phyloP scores from a whole-genome alignment of 139 green algal genomes.

The Diplosphaera chodatii region DNA sequence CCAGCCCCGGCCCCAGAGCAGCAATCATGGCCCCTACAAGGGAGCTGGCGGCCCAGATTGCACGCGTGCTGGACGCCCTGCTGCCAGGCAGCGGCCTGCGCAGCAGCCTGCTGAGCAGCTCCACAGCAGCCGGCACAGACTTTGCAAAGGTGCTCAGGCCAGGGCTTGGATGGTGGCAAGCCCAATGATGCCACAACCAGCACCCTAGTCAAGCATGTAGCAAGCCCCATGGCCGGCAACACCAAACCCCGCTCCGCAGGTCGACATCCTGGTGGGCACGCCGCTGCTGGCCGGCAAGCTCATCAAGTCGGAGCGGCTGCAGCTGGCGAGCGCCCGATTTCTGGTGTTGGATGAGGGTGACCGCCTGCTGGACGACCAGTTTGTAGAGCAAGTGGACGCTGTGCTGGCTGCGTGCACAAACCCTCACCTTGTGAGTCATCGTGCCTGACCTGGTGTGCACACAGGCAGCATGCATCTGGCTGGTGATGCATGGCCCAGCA shows the following conservation, averaged over 20 bases:
- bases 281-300: conserved; percentile 69
- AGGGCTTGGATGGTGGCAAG: no score
- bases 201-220: no score
- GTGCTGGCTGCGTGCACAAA: conserved; percentile 72
- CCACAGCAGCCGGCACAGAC: conserved; percentile 55
- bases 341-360: conserved; percentile 95
- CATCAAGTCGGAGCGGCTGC: conserved; percentile 28
- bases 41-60: conserved; percentile 82
- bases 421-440: conserved; percentile 25
- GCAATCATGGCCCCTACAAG: conserved; percentile 75
- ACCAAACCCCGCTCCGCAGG: no score
- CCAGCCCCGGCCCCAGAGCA: conserved; percentile 25
- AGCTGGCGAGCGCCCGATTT: conserved; percentile 18
- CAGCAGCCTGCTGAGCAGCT: conserved; percentile 62
- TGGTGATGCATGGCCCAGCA: no score
- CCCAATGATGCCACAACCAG: no score
- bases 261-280: conserved; percentile 86
- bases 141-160: conserved; percentile 62
- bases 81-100: conserved; percentile 51
- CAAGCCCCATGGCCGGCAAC: no score
- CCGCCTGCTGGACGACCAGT: conserved; percentile 91
- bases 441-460: no score
- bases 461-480: no score
- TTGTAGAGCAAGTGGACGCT: conserved; percentile 73
- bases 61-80: conserved; percentile 68